Evolutionary conservation across 164 flowering plant genomes (phyloP), one percentile per base, ranked within the genome.

Genomic region (Echeveria elegans): DNA sequence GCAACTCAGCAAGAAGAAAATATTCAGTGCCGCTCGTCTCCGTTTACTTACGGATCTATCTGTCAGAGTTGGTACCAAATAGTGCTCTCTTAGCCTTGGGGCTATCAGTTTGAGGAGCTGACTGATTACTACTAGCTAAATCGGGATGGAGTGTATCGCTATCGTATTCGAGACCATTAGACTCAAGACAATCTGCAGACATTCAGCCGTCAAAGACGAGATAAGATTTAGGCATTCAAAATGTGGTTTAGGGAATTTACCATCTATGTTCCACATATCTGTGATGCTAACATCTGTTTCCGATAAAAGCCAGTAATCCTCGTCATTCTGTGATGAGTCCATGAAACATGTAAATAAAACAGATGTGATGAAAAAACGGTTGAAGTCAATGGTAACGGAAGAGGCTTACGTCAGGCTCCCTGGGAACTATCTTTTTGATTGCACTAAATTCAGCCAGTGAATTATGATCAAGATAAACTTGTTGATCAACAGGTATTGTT

Each of bases 401-500:
- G 1, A 43, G 14, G 73, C 92, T 81, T 79, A 89, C 96, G 79
- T 89, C 82, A 41, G 80, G 72, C 64, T 85, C 85, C 31, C 56
- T 50, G 24, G 92, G 96, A 66, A 82, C 77, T 71, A 89, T 86
- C 75, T 79, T 87, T 81, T 74, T 82, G 69, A 86, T 83, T 66
- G 90, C 89, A 65, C 92, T 84, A 45, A 38, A 76, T 43, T 61
- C 70, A 32, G 86, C 85, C 72, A 77, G 81, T 16, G 81, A 74
- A 68, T 70, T 70, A 71, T 69, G 67, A 50, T 50, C 56, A n/a
- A 6, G 26, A 23, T 50, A 50, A n/a, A 50, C 26, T 4, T 50
- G 56, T 30, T 64, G 56, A 69, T 76, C 80, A 28, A 76, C 72
- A 70, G 64, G 64, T 38, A 72, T 66, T n/a, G 58, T 64, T 62